Evolutionary conservation across 176 grass and related monocot genomes (phyloP), one percentile per base, ranked within the genome.

Genomic region (Echinochloa phyllopogon): DNA sequence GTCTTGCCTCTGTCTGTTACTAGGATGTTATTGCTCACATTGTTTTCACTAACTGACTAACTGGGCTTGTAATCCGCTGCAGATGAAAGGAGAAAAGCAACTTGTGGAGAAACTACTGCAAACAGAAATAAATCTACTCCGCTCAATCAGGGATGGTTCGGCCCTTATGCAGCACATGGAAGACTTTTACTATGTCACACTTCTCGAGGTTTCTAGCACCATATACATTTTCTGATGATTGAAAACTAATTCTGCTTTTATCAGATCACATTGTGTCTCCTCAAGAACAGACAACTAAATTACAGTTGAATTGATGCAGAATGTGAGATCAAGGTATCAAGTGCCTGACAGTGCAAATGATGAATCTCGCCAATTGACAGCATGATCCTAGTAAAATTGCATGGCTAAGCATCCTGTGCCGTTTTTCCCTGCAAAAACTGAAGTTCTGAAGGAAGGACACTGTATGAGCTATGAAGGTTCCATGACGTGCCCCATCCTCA

Each of bases 81-180:
- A 98, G 96, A 86, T 98, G 82, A 98, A 95, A 95, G 93, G 96
- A 59, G 96, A 98, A 83, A 95, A 89, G 39, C 96, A 87, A 87
- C 89, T 98, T 71, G 83, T 98, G 78, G 96, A 92, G 79, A 93
- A 98, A 87, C 85, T 95, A 70, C 77, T 98, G 51, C 89, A 95
- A 77, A 95, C 93, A 1, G 96, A 98, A 82, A 98, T 98, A 90
- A 98, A 95, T 94, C 83, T 98, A 65, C 90, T 98, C 12, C 87
- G 81, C 27, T 92, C 96, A 59, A 89, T 98, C 80, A 89, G 96
- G 83, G 96, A 98, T 85, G 96, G 96, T 62, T 93, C 96, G 75
- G 96, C 96, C 20, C 93, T 98, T 77, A 98, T 98, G 96, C 93
- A 98, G 84, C 96, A 98, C 78, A 98, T 98, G 96, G 96, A 98